Evolutionary conservation across 2,329 filamentous ascomycete species (phyloP).

Genomic region (Colletotrichum kahawae): DNA sequence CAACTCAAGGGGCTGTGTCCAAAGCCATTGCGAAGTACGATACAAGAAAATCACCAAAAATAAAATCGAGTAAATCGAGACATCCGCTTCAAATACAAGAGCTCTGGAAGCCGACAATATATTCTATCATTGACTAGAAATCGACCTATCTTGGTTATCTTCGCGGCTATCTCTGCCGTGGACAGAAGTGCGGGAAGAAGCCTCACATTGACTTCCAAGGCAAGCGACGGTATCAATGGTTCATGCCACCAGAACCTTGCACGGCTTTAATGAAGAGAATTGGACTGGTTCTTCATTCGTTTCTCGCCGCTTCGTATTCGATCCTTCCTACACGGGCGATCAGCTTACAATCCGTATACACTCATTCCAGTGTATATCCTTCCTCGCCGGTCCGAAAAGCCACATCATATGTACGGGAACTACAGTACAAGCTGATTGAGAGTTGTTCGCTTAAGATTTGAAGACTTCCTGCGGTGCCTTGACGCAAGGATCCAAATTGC

Average conservation of each 20-base stretch:
- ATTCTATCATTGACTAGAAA: neutral
- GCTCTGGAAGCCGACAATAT: neutral
- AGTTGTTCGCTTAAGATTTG: neutral
- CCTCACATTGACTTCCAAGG: neutral
- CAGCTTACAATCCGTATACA: too few relatives aligned
- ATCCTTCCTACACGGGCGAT: neutral
- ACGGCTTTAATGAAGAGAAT: neutral
- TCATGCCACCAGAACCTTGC: neutral
- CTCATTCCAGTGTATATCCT: neutral
- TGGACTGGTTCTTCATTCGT: neutral
- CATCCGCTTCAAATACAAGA: neutral
- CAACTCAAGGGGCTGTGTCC: too few relatives aligned
- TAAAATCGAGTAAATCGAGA: neutral
- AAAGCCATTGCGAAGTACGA: neutral
- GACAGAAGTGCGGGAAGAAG: neutral
- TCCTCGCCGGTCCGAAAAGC: neutral
- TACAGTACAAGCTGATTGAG: too few relatives aligned
- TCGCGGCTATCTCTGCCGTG: neutral
- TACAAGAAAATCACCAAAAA: neutral
- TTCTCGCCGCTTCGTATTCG: neutral
- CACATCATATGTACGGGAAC: too few relatives aligned
- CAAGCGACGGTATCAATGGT: neutral
- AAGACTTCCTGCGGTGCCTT: neutral
- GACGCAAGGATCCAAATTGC: neutral
- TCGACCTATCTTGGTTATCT: neutral